Percentiles rank a stretch among this genome's conserved stretches.
phyloP scores from a whole-genome alignment of 1,284 basidiomycete species.

The Phenoliferia sp. region DNA sequence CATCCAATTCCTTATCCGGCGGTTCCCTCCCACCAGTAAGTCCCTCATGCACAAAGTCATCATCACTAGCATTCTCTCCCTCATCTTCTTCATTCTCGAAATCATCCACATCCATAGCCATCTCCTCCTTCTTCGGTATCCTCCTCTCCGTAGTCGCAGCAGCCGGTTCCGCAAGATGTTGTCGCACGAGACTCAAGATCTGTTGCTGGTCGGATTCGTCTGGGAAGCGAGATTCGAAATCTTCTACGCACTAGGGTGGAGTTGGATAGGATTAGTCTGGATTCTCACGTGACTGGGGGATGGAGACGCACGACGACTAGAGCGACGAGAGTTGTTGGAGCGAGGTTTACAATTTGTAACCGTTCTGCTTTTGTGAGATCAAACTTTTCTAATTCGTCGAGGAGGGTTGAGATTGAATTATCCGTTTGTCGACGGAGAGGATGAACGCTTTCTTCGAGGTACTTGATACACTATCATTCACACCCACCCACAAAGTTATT shows the following conservation, averaged over 20 bases:
- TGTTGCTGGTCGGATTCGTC: constrained; percentile 60
- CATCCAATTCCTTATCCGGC: background rate
- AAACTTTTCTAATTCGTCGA: constrained; percentile 61
- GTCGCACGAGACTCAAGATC: constrained; percentile 57
- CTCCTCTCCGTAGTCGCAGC: background rate
- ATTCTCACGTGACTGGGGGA: background rate
- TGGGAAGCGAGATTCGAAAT: constrained; percentile 12
- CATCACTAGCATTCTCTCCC: background rate
- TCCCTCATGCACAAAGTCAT: background rate
- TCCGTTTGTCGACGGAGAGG: constrained; percentile 64
- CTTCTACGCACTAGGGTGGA: constrained; percentile 79
- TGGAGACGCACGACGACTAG: constrained; percentile 71
- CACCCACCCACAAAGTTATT: background rate
- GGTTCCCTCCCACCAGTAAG: no score
- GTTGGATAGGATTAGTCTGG: constrained; percentile 2
- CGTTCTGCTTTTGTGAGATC: constrained; percentile 85
- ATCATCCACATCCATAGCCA: constrained; percentile 3
- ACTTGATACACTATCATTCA: constrained; percentile 75
- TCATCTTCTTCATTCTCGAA: background rate
- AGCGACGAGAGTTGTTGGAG: constrained; percentile 73
- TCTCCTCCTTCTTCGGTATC: background rate
- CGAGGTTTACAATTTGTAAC: constrained; percentile 82
- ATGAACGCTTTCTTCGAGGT: constrained; percentile 67
- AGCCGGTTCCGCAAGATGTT: constrained; percentile 10
- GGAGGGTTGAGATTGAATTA: constrained; percentile 60